Conservation (phyloP, 2,329 filamentous ascomycete species). For the Ceratocystis eucalypticola region DNA sequence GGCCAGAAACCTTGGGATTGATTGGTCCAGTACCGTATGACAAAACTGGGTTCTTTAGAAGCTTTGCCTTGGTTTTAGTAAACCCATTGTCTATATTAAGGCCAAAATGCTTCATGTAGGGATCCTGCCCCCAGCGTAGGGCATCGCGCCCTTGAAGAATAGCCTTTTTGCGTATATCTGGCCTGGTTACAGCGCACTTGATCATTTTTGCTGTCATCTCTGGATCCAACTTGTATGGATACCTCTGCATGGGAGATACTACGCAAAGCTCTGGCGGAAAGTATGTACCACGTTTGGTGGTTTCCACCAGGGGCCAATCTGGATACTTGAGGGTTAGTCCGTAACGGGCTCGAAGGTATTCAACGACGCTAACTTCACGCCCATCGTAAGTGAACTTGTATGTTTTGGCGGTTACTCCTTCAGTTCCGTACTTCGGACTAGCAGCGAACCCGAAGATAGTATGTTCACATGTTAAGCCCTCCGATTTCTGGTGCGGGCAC, state of each 20-base stretch:
- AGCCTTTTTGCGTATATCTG: slow-evolving; percentile 49
- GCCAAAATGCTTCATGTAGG: slow-evolving; percentile 58
- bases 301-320: slow-evolving; percentile 44
- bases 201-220: slow-evolving; percentile 75
- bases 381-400: slow-evolving; percentile 43
- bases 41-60: slow-evolving; percentile 52
- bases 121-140: slow-evolving; percentile 55
- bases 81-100: slow-evolving; percentile 53
- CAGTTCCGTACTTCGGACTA: slow-evolving; percentile 29
- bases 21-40: slow-evolving; percentile 30
- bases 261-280: slow-evolving; percentile 51
- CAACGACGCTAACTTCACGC: slow-evolving; percentile 33
- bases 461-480: slow-evolving; percentile 37
- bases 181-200: slow-evolving; percentile 75
- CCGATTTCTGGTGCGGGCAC: slow-evolving; percentile 35
- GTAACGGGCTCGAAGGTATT: slow-evolving; percentile 47
- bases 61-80: slow-evolving; percentile 52
- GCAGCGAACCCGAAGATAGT: slow-evolving; percentile 40
- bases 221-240: slow-evolving; percentile 47
- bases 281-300: slow-evolving; percentile 35
- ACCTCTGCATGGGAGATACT: slow-evolving; percentile 43
- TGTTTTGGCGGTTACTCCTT: slow-evolving; percentile 37
- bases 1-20: slow-evolving; percentile 53
- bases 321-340: slow-evolving; percentile 34
- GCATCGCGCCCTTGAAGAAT: slow-evolving; percentile 56